phyloP scores from a whole-genome alignment of 2,329 filamentous ascomycete genomes.

The Claviceps sp. region DNA sequence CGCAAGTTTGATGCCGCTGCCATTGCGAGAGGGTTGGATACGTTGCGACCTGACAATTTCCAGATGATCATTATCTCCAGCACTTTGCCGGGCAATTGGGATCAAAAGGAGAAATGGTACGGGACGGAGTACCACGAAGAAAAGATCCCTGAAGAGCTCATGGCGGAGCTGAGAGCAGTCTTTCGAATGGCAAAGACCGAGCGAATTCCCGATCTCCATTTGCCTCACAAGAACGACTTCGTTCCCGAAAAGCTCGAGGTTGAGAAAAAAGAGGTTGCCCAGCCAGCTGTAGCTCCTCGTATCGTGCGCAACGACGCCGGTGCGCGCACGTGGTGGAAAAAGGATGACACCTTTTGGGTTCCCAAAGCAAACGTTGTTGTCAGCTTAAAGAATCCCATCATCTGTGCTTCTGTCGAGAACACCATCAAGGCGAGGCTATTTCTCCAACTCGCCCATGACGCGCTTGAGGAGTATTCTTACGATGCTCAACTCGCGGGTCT shows the following conservation, averaged over 20 bases:
- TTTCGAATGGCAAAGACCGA: slow-evolving; percentile 41
- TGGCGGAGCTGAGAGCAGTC: slow-evolving; percentile 56
- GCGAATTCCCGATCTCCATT: slow-evolving; percentile 58
- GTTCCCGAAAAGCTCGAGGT: slow-evolving; percentile 88
- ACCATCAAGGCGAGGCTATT: slow-evolving; percentile 68
- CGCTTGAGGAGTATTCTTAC: slow-evolving; percentile 85
- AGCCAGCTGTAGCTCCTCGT: slow-evolving; percentile 60
- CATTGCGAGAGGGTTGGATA: slow-evolving; percentile 61
- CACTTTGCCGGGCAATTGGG: slow-evolving; percentile 71
- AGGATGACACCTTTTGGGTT: slow-evolving; percentile 97
- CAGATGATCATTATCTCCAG: slow-evolving; percentile 72
- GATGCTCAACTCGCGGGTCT: slow-evolving; percentile 88
- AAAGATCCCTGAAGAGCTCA: slow-evolving; percentile 62
- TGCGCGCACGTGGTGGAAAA: slow-evolving; percentile 89
- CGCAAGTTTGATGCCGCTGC: slow-evolving; percentile 67
- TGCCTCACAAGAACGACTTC: slow-evolving; percentile 91
- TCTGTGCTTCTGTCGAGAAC: slow-evolving; percentile 67
- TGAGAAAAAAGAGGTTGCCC: slow-evolving; percentile 79
- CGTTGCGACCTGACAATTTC: slow-evolving; percentile 78
- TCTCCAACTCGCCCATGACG: slow-evolving; percentile 76
- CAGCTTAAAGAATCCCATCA: slow-evolving; percentile 64
- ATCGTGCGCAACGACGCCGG: slow-evolving; percentile 74
- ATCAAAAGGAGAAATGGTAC: slow-evolving; percentile 92
- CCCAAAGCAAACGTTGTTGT: slow-evolving; percentile 83
- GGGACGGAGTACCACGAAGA: slow-evolving; percentile 85